Conservation (phyloP, 75 land plant species). For the Chamaecyparis obtusa region DNA sequence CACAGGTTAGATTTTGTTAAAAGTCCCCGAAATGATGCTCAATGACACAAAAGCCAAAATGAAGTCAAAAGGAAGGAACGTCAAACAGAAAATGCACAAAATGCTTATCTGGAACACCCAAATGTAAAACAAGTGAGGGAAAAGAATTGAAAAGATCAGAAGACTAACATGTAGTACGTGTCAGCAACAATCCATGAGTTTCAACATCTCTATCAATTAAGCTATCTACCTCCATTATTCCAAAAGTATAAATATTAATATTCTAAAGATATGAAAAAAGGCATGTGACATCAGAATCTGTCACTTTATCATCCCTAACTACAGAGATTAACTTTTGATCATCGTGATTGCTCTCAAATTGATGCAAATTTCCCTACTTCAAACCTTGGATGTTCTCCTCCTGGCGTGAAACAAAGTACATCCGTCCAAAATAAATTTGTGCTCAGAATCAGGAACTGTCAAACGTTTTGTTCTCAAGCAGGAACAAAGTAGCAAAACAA, state of each 20-base stretch:
- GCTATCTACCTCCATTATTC: background rate
- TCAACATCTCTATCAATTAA: background rate
- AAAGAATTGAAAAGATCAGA: background rate
- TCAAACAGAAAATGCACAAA: no score
- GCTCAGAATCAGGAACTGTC: background rate
- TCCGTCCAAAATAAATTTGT: background rate
- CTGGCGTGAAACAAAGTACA: background rate
- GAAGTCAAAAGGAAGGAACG: no score
- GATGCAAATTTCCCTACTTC: background rate
- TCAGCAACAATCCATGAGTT: background rate
- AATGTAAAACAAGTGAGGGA: no score
- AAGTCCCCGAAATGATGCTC: no score
- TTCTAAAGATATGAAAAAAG: background rate
- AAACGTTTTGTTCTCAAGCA: background rate
- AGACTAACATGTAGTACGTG: background rate
- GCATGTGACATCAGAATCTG: background rate
- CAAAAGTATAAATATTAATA: background rate
- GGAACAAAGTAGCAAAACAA: background rate
- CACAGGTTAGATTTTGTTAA: no score
- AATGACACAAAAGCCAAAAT: no score
- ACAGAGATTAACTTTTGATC: background rate
- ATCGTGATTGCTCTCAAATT: background rate
- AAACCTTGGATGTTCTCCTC: background rate
- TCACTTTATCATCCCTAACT: background rate
- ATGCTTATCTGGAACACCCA: no score